Conservation (phyloP, 345 rosid genomes). For the Populus deltoides region DNA sequence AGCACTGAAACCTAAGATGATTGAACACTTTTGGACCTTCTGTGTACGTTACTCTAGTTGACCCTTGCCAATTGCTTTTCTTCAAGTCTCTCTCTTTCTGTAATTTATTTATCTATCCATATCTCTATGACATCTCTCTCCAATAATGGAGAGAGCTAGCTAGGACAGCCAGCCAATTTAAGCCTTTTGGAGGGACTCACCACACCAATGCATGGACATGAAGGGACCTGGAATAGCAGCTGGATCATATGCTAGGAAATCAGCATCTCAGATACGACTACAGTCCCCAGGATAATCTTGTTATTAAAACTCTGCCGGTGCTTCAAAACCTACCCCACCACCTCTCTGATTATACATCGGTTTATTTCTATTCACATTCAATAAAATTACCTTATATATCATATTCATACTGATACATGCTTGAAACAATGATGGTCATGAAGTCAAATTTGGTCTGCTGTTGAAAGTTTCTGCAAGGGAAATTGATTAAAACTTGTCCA, state of each 20-base stretch:
- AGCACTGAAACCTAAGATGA: conserved; percentile 8
- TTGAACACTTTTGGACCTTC: conserved; percentile 1
- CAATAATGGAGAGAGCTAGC: conserved; percentile 33
- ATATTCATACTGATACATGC: background rate
- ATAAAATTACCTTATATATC: background rate
- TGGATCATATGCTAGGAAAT: conserved; percentile 23
- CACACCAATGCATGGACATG: conserved; percentile 23
- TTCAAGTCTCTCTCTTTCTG: background rate
- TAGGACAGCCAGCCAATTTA: conserved; percentile 33
- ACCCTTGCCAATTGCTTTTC: background rate
- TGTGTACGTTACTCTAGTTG: background rate
- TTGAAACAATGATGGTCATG: background rate
- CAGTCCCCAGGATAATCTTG: conserved; percentile 19
- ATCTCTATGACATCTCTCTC: conserved; percentile 11
- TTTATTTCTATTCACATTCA: background rate
- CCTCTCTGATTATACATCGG: background rate
- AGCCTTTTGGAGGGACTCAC: conserved; percentile 41
- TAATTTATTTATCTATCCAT: background rate
- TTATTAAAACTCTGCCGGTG: conserved; percentile 24
- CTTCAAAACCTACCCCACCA: conserved; percentile 16
- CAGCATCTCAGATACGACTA: conserved; percentile 17
- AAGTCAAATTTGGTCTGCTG: background rate
- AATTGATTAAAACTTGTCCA: background rate
- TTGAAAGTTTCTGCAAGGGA: background rate
- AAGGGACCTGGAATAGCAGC: conserved; percentile 26